phyloP scores from a whole-genome alignment of 495 filamentous ascomycete species.

The Penicillium parvum region DNA sequence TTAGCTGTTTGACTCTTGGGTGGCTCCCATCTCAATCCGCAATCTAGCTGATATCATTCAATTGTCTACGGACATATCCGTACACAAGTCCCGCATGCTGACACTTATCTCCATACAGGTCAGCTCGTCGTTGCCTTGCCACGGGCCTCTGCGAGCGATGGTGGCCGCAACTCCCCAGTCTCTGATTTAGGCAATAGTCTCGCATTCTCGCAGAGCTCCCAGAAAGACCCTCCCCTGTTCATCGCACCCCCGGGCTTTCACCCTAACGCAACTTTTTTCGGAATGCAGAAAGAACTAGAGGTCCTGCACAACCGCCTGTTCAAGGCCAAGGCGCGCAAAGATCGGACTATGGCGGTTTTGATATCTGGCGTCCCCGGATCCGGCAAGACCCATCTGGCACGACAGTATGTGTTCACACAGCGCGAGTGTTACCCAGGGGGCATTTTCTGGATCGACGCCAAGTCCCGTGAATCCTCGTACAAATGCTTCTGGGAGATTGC shows the following conservation, averaged over 20 bases:
- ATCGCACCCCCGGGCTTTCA: slow-evolving; percentile 73
- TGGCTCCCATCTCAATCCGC: slow-evolving; percentile 21
- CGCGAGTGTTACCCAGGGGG: slow-evolving; percentile 65
- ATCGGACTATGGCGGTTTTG: slow-evolving; percentile 64
- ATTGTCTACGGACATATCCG: slow-evolving; percentile 8
- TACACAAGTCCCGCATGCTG: slow-evolving; percentile 30
- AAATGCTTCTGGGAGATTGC: slow-evolving; percentile 75
- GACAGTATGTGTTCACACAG: slow-evolving; percentile 72
- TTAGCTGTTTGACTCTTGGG: slow-evolving; percentile 12
- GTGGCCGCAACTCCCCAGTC: slow-evolving; percentile 24
- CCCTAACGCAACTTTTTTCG: slow-evolving; percentile 72
- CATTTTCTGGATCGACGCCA: slow-evolving; percentile 76
- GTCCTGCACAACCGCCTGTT: slow-evolving; percentile 63
- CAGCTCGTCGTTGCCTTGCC: slow-evolving; percentile 13
- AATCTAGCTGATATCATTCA: slow-evolving; percentile 21
- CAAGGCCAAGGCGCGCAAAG: slow-evolving; percentile 55
- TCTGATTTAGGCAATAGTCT: slow-evolving; percentile 23
- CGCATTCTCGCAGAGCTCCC: slow-evolving; percentile 19
- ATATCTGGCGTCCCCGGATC: slow-evolving; percentile 71
- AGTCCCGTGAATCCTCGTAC: slow-evolving; percentile 56
- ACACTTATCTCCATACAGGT: slow-evolving; percentile 25
- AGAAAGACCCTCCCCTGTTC: slow-evolving; percentile 39
- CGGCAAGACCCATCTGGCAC: slow-evolving; percentile 77
- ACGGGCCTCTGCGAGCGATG: slow-evolving; percentile 18
- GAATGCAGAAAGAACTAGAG: slow-evolving; percentile 66